Evolutionary conservation across 305 asterid species (phyloP).

Genomic region (Withania somnifera): DNA sequence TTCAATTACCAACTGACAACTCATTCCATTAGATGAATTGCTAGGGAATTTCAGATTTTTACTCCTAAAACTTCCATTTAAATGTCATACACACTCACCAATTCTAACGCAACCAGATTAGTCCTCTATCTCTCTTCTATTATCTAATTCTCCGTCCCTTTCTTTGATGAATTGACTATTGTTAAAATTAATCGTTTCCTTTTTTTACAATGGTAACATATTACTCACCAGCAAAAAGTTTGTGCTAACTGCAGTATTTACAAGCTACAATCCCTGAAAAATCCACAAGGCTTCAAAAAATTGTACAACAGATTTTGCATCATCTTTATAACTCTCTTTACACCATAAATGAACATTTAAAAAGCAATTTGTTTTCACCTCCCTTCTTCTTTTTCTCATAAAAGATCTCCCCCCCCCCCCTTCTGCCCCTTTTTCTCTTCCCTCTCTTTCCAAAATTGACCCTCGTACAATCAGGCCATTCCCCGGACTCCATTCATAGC

Average conservation of each 20-base stretch:
- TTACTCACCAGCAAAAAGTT: not conserved
- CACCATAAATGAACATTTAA: not conserved
- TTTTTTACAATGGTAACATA: not conserved
- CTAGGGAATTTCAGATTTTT: not conserved
- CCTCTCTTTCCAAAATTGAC: no score
- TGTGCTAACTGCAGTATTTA: not conserved
- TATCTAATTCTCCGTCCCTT: not conserved
- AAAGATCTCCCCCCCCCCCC: not conserved
- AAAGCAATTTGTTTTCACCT: not conserved
- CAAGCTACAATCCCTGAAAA: not conserved
- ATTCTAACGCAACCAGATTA: not conserved
- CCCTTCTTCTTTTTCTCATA: not conserved
- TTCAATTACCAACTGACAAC: not conserved
- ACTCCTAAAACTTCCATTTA: not conserved
- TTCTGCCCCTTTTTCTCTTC: not conserved
- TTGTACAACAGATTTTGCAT: not conserved
- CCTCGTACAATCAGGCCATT: no score
- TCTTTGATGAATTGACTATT: not conserved
- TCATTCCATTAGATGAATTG: not conserved
- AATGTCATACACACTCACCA: not conserved
- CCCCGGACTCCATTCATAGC: no score
- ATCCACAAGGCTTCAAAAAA: not conserved
- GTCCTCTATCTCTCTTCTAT: not conserved
- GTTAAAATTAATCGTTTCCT: not conserved
- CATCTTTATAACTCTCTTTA: not conserved